Conservation (phyloP, 176 grass and related monocot species). For the Pharus latifolius region DNA sequence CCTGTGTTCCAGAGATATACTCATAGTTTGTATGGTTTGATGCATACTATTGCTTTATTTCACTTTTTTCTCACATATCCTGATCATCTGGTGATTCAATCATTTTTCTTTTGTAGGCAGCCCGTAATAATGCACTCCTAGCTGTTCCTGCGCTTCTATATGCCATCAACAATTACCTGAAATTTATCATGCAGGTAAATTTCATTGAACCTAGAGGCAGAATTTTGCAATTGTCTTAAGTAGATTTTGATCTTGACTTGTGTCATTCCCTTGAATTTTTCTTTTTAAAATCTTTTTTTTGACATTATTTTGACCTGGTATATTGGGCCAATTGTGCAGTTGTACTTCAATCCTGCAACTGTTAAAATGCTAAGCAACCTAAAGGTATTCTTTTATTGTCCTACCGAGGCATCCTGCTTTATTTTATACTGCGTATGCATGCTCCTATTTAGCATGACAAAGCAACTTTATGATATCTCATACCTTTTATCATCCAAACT, state of each 20-base stretch:
- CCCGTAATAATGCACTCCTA: constrained; percentile 87
- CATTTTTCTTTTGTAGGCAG: constrained; percentile 58
- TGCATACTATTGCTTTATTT: not conserved
- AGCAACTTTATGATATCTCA: constrained; percentile 3
- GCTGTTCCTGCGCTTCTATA: constrained; percentile 92
- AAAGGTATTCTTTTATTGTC: constrained; percentile 46
- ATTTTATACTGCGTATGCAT: not conserved
- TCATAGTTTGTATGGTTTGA: not conserved
- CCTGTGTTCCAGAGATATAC: not conserved
- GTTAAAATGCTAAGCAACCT: constrained; percentile 99
- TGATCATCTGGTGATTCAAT: constrained; percentile 4
- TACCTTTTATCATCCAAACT: constrained; percentile 2
- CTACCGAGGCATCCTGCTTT: constrained; percentile 1
- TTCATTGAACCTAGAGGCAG: constrained; percentile 1
- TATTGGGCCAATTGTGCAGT: constrained; percentile 41
- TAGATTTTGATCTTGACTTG: constrained; percentile 13
- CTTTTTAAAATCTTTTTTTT: not conserved
- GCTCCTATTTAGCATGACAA: no score
- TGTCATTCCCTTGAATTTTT: no score
- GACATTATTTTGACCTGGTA: constrained; percentile 4
- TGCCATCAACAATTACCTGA: constrained; percentile 98
- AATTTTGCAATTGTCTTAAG: not conserved
- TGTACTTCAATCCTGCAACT: constrained; percentile 98
- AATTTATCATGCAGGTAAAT: constrained; percentile 97
- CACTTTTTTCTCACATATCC: not conserved